Evolutionary conservation across 768 basidiomycete species (phyloP), one percentile per base, ranked within the genome.

Genomic region (Suillus subluteus): DNA sequence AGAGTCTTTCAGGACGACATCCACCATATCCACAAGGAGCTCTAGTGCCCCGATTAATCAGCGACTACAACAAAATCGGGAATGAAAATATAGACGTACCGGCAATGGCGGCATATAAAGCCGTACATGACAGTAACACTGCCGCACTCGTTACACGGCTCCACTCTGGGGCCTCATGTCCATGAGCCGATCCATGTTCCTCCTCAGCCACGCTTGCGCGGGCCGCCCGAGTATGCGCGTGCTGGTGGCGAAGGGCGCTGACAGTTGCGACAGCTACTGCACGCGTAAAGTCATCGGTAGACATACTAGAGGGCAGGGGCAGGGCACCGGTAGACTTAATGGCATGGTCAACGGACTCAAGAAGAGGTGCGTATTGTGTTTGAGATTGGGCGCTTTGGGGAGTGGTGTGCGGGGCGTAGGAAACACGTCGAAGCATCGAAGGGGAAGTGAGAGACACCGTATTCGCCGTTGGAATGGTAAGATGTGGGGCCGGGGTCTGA

Each of bases 141-240:
- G 90, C 96, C 6, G 95, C 92, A 78, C 95, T 97, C 18, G 90
- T 91, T 6, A 83, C 85, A 62, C 98, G 84, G 72, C 95, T 98
- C 98, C 98, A 99, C 55, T 93, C 94, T 7, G 98, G 98, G 4
- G 90, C 97, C 71, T 99, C 97, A 71, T 99, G 98, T 0, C 94
- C 88, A 76, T 91, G 90, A 21, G 85, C 87, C 43, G 82, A 84
- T 41, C 76, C 84, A 6, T 82, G 88, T 5, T 87, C 88, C 35
- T 69, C 68, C 40, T 79, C 80, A 18, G 65, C 73, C 43, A 68
- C 76, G 77, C 72, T 63, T 86, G 81, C 23, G 79, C 82, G 38
- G 84, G 85, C 6, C 6, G 84, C 84, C 38, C 84, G 81, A 9
- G 78, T 71, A 6, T 80, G 82, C n/a, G 82, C 80, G 70, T 91